Percentiles rank a stretch among this genome's conserved stretches.
phyloP scores from a whole-genome alignment of 345 rosid species.

The Schrenkiella parvula region DNA sequence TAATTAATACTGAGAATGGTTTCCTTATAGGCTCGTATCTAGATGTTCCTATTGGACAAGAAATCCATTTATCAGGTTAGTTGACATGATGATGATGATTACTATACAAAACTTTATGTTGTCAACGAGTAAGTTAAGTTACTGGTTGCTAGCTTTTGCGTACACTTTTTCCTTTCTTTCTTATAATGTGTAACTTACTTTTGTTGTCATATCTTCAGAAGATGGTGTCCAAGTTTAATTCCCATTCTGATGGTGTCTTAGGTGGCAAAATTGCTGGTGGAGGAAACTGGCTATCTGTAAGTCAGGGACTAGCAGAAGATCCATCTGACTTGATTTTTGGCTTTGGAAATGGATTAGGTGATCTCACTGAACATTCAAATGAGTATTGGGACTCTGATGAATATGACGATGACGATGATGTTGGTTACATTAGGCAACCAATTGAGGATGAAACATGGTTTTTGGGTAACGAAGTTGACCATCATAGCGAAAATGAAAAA shows the following conservation, averaged over 20 bases:
- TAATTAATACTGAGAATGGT: constrained; percentile 49
- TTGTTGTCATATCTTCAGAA: background rate
- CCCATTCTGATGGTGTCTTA: constrained; percentile 27
- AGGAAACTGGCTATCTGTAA: constrained; percentile 90
- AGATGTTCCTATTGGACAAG: constrained; percentile 92
- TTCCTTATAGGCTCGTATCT: constrained; percentile 71
- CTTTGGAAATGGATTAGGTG: constrained; percentile 84
- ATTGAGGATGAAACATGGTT: constrained; percentile 95
- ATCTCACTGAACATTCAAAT: constrained; percentile 69
- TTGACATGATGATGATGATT: constrained; percentile 2
- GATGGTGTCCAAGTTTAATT: constrained; percentile 11
- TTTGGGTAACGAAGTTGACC: constrained; percentile 91
- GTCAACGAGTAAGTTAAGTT: background rate
- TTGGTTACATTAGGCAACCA: constrained; percentile 91
- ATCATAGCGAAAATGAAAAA: constrained; percentile 89
- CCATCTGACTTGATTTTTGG: constrained; percentile 86
- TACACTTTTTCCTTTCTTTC: background rate
- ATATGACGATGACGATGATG: constrained; percentile 87
- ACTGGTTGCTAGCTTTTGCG: background rate
- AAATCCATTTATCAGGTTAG: constrained; percentile 81
- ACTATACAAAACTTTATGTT: background rate
- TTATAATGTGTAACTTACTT: background rate
- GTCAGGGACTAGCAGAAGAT: constrained; percentile 93
- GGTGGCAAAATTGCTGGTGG: constrained; percentile 78
- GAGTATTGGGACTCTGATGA: constrained; percentile 97